Conservation (phyloP, 768 basidiomycete genomes). For the Boletus tomentosulus region DNA sequence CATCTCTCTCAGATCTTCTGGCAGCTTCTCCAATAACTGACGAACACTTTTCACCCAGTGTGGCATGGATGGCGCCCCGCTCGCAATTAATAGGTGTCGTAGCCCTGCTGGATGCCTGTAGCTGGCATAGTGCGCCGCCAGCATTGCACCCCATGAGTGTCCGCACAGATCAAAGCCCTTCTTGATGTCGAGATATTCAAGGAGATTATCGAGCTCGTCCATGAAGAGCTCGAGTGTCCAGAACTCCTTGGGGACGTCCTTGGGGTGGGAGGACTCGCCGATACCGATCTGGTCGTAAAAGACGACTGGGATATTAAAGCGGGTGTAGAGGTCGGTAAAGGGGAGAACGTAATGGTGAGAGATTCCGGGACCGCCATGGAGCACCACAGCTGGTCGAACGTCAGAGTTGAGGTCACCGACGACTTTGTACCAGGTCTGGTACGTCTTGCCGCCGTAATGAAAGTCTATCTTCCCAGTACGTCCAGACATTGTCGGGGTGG, state of each 20-base stretch:
- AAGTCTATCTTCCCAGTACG: slow-evolving; percentile 22
- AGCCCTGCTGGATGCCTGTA: slow-evolving; percentile 38
- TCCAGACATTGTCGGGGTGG: slow-evolving; percentile 13
- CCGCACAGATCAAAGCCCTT: slow-evolving; percentile 45
- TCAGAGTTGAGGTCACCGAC: slow-evolving; percentile 37
- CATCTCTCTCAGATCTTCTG: slow-evolving; percentile 23
- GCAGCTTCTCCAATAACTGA: slow-evolving; percentile 23
- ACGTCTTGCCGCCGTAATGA: slow-evolving; percentile 18
- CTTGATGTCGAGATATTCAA: slow-evolving; percentile 39
- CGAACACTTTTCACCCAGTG: slow-evolving; percentile 27
- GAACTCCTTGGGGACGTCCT: slow-evolving; percentile 24
- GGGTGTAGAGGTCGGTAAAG: slow-evolving; percentile 31
- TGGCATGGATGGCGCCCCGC: slow-evolving; percentile 29
- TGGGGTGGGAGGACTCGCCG: slow-evolving; percentile 42
- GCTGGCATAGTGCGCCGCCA: slow-evolving; percentile 40
- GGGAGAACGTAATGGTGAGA: slow-evolving; percentile 41
- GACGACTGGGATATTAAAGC: slow-evolving; percentile 37
- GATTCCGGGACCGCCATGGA: slow-evolving; percentile 46
- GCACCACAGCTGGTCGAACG: slow-evolving; percentile 34
- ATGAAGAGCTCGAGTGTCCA: slow-evolving; percentile 49
- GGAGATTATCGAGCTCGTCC: slow-evolving; percentile 49
- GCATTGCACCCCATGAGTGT: slow-evolving; percentile 58
- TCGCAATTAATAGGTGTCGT: slow-evolving; percentile 33
- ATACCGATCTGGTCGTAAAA: slow-evolving; percentile 52
- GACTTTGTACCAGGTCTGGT: slow-evolving; percentile 43